A percentile compares a stretch with the other conserved stretches of the same genome.
These are phyloP conservation scores for Arctostaphylos glauca DNA, from an alignment of 148 eudicot genomes.

Conservation along the genomic window DNA sequence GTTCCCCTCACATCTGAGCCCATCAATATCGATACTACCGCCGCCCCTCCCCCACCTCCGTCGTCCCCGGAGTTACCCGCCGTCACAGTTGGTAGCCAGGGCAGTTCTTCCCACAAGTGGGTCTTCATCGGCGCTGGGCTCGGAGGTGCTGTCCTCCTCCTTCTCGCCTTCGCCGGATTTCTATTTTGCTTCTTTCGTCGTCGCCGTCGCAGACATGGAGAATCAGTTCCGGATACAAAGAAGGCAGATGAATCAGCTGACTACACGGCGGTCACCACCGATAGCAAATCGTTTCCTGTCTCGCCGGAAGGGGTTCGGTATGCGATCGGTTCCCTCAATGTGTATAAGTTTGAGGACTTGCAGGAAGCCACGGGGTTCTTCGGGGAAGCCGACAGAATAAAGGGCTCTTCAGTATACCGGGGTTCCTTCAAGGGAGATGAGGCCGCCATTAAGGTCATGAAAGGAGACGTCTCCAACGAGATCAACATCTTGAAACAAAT, in stretches of 20 bases:
- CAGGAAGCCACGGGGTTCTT: constrained; percentile 55
- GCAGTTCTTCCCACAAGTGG: constrained; percentile 47
- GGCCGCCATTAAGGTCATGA: constrained; percentile 65
- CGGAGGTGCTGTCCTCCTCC: constrained; percentile 42
- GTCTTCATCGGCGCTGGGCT: constrained; percentile 47
- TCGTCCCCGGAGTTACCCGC: not conserved
- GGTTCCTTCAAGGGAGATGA: constrained; percentile 65
- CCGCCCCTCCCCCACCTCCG: constrained; percentile 29
- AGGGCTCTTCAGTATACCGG: constrained; percentile 43
- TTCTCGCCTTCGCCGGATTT: constrained; percentile 20
- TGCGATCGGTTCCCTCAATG: constrained; percentile 57
- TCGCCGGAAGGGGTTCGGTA: constrained; percentile 39
- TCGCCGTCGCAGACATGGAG: constrained; percentile 8
- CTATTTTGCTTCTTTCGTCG: constrained; percentile 35
- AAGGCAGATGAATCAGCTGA: constrained; percentile 20
- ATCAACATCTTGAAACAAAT: constrained; percentile 60
- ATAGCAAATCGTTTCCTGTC: constrained; percentile 42
- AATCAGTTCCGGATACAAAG: not conserved
- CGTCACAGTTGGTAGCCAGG: constrained; percentile 8
- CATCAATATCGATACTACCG: constrained; percentile 20
- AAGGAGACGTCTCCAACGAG: constrained; percentile 64
- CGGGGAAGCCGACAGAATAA: constrained; percentile 45
- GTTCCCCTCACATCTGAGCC: constrained; percentile 54
- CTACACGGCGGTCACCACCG: constrained; percentile 19
- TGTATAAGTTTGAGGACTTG: constrained; percentile 53